Base-by-base conservation (phyloP, 2,329 filamentous ascomycete species). In the Botrytis medusae region DNA sequence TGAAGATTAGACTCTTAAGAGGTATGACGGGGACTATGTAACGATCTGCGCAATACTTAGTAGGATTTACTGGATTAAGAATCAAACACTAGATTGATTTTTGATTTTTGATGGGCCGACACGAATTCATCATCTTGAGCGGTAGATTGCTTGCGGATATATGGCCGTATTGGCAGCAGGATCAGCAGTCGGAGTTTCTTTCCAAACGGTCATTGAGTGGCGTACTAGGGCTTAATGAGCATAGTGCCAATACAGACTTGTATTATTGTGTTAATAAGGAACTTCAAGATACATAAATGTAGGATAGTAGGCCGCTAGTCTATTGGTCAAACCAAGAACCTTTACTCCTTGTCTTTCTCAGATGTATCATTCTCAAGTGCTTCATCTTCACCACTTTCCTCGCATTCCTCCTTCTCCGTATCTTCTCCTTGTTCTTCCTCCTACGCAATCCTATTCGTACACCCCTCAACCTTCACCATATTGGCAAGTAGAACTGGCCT, bases 1-100 rank as follows among this genome's bases (percentile, higher is more conserved):
- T 16, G 9, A 22, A 60, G 32, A 16, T 37, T 0, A 8, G 3
- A 40, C 20, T 12, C 2, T 10, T 60, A 12, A 25, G 22, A 37
- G 32, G 7, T 61, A 5, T 32, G 40, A n/a, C 12, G n/a, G n/a
- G 34, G 25, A n/a, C n/a, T 12, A 20, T 34, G 2, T 9, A 22
- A 0, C 22, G 48, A 0, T n/a, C 12, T 54, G 5, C 0, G n/a
- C 8, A 29, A 57, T 2, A 1, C 8, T 3, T 8, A 54, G 6
- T 29, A 54, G n/a, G 14, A 16, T 5, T 29, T 8, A 29, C 2
- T 54, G n/a, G 18, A 57, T 57, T n/a, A 57, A 29, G 7, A 29
- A 29, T 8, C 8, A 3, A 0, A 18, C 6, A 3, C 51, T 57
- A 8, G n/a, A 29, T 18, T 9, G 14, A 7, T 18, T 57, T 29